Percentiles rank a stretch among this genome's conserved stretches.
phyloP scores from a whole-genome alignment of 2,329 filamentous ascomycete genomes.

The Phaeoacremonium minimum region DNA sequence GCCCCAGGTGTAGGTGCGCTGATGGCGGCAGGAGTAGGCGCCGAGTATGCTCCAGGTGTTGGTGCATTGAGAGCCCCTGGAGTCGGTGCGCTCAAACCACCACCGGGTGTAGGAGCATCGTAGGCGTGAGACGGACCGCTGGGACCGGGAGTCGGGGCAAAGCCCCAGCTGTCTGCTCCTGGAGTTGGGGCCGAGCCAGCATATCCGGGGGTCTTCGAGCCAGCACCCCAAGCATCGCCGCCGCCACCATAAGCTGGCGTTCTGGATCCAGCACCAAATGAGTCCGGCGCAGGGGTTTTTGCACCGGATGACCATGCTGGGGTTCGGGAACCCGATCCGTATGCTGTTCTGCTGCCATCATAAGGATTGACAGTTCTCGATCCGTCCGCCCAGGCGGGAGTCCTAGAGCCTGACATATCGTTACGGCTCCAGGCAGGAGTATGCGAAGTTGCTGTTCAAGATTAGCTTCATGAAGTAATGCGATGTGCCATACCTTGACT shows the following conservation, averaged over 20 bases:
- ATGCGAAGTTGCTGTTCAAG: slow-evolving; percentile 44
- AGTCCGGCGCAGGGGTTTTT: slow-evolving; percentile 63
- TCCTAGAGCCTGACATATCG: slow-evolving; percentile 54
- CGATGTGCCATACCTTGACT: slow-evolving; percentile 27
- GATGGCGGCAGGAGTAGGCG: slow-evolving; percentile 56
- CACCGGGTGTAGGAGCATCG: slow-evolving; percentile 67
- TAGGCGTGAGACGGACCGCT: slow-evolving; percentile 46
- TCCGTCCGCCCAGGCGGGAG: slow-evolving; percentile 67
- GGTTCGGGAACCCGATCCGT: slow-evolving; percentile 68
- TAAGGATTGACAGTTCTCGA: slow-evolving; percentile 67
- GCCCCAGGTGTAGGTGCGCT: slow-evolving; percentile 67
- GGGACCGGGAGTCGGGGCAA: slow-evolving; percentile 41
- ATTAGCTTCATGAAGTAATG: slow-evolving; percentile 16
- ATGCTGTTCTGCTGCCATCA: slow-evolving; percentile 71
- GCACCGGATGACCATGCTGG: slow-evolving; percentile 76
- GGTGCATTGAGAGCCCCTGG: slow-evolving; percentile 63
- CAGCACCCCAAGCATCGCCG: slow-evolving; percentile 58
- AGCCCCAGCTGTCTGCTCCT: slow-evolving; percentile 58
- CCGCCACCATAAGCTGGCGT: slow-evolving; percentile 56
- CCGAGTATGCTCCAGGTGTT: slow-evolving; percentile 65
- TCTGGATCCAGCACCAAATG: slow-evolving; percentile 64
- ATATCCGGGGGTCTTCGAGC: slow-evolving; percentile 77
- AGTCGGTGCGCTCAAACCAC: slow-evolving; percentile 53
- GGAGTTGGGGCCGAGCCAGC: slow-evolving; percentile 56
- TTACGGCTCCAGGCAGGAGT: slow-evolving; percentile 60